Base-by-base conservation (phyloP, 2,329 filamentous ascomycete genomes). In the Dactylellina drechsleri region DNA sequence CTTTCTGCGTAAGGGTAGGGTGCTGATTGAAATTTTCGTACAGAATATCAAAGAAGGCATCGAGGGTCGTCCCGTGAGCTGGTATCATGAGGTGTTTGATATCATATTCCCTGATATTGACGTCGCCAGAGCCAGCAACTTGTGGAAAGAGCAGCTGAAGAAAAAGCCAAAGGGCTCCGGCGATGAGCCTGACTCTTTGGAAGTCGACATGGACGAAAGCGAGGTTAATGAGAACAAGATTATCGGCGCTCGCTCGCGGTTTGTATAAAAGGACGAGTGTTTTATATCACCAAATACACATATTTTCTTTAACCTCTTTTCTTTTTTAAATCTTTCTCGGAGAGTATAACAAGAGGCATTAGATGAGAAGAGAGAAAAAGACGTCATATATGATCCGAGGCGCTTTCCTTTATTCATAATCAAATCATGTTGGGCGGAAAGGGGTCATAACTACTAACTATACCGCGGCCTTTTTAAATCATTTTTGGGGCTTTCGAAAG, bases 11-110 rank as follows among this genome's bases (percentile, higher is more conserved):
- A 40, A 5, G 8, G n/a, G 2, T 16, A 15, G 7, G 16, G 23
- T 8, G 20, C 28, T n/a, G 15, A 18, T 36, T 41, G 26, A 26
- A 47, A 43, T 26, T n/a, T 26, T 66, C 36, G 31, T 26, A 47
- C 72, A 99, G 95, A 98, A 98, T 81, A 99, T 99, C 85, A 99
- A 98, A 84, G 88, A 96, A 80, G 93, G 93, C 78, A 92, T 99
- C 77, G 90, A 97, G 83, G 95, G 96, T 80, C 91, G 90, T 78
- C 91, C 95, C 0, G 94, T 94, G 16, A 89, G 87, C 80, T 99
- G 95, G 95, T 99, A 98, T 84, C 87, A 87, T 5, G 93, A 99
- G 78, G 92, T 99, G 59, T 98, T 97, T 82, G 87, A 94, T 77
- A 86, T 97, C 76, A 89, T 98, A 78, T 99, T 99, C 85, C 89